A percentile compares a stretch with the other conserved stretches of the same genome.
Conservation (phyloP, 2,329 filamentous ascomycete species). For the Hortaea werneckii region DNA sequence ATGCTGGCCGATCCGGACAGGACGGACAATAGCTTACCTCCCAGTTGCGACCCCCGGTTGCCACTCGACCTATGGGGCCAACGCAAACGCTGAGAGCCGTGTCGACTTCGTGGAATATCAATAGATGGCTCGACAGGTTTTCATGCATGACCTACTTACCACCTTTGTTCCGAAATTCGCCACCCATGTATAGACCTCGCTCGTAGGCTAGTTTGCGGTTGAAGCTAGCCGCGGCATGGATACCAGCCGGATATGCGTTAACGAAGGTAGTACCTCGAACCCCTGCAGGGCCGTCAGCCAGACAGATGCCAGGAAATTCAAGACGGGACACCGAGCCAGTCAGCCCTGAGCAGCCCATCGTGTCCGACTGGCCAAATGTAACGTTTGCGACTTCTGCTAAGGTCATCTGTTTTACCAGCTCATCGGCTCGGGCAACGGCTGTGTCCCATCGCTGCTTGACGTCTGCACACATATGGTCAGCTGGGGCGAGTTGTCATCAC, state of each 20-base stretch:
- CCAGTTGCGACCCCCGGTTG: neutral
- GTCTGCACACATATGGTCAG: too few species aligned
- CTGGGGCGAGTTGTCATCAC: too few species aligned
- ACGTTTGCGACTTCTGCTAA: conserved; percentile 28
- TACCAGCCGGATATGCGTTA: neutral
- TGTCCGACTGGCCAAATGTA: conserved; percentile 18
- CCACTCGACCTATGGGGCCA: conserved; percentile 20
- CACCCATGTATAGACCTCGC: conserved; percentile 42
- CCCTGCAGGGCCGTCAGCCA: neutral
- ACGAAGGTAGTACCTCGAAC: neutral
- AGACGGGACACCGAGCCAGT: neutral
- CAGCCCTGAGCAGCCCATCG: neutral
- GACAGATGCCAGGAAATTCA: neutral
- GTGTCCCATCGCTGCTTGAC: neutral
- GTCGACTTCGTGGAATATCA: too few species aligned
- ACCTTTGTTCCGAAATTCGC: conserved; percentile 23
- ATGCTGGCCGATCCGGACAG: neutral
- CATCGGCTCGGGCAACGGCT: neutral
- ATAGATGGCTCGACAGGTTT: too few species aligned
- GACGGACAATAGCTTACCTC: conserved; percentile 10
- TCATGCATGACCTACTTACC: conserved; percentile 1
- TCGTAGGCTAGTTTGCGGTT: conserved; percentile 43
- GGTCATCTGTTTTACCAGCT: neutral
- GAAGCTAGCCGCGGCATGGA: conserved; percentile 35
- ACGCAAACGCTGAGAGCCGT: conserved; percentile 15